A percentile compares a stretch with the other conserved stretches of the same genome.
Evolutionary conservation across 192 early-diverging fungal genomes (phyloP).

Genomic region (Geosiphon pyriformis): DNA sequence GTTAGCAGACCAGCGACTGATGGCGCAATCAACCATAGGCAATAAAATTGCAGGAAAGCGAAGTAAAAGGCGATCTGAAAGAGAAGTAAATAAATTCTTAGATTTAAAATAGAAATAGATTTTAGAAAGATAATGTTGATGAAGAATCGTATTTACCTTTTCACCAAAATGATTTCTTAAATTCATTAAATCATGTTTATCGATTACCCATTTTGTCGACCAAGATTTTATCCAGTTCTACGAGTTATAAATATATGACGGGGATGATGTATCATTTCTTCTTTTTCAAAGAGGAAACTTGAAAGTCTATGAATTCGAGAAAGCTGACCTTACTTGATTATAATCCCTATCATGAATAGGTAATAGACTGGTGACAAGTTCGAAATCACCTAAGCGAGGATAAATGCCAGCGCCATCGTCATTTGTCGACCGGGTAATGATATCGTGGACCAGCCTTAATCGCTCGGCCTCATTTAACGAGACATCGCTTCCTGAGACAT

Average conservation of each 20-base stretch:
- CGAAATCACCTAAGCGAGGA: slow-evolving; percentile 41
- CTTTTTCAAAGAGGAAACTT: background rate
- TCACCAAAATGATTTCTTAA: slow-evolving; percentile 86
- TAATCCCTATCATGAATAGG: slow-evolving; percentile 77
- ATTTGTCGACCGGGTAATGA: slow-evolving; percentile 49
- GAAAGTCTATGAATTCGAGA: no score
- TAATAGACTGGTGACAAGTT: slow-evolving; percentile 59
- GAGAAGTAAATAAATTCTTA: background rate
- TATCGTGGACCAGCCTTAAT: slow-evolving; percentile 55
- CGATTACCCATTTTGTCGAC: slow-evolving; percentile 75
- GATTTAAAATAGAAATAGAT: background rate
- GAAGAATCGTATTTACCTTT: slow-evolving; percentile 38
- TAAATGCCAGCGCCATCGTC: slow-evolving; percentile 64
- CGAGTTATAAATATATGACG: background rate
- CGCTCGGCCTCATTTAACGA: slow-evolving; percentile 45
- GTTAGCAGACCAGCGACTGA: slow-evolving; percentile 58
- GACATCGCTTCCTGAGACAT: slow-evolving; percentile 24
- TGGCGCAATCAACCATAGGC: slow-evolving; percentile 66
- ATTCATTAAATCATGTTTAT: slow-evolving; percentile 60
- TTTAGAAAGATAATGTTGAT: background rate
- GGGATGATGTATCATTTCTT: background rate
- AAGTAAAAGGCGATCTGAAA: slow-evolving; percentile 80
- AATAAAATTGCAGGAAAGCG: slow-evolving; percentile 89
- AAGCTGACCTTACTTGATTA: slow-evolving; percentile 66
- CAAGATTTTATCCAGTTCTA: slow-evolving; percentile 77